Conservation (phyloP, 177 flowering plant species). For the Vitis hybrid region DNA sequence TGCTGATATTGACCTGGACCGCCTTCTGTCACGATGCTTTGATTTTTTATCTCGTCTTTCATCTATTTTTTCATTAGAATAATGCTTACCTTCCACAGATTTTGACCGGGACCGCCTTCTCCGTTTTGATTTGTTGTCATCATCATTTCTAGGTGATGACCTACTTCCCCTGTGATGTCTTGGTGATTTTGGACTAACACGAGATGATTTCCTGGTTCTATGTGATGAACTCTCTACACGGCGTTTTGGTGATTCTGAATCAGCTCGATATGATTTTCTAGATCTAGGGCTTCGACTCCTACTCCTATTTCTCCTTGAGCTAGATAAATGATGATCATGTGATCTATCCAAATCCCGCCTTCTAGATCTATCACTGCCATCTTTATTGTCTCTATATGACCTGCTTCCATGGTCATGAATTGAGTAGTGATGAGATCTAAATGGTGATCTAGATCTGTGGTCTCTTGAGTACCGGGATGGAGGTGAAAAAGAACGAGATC, state of each 20-base stretch:
- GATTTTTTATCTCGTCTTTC: slow-evolving; percentile 21
- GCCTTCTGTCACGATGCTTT: slow-evolving; percentile 27
- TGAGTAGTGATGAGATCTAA: slow-evolving; percentile 57
- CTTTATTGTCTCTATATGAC: slow-evolving; percentile 52
- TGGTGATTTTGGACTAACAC: slow-evolving; percentile 64
- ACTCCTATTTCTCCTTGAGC: slow-evolving; percentile 67
- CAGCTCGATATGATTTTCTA: slow-evolving; percentile 59
- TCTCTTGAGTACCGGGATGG: slow-evolving; percentile 42
- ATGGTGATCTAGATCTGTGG: slow-evolving; percentile 79
- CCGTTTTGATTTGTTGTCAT: slow-evolving; percentile 27
- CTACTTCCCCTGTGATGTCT: slow-evolving; percentile 30
- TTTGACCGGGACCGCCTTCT: slow-evolving; percentile 37
- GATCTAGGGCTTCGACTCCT: slow-evolving; percentile 71
- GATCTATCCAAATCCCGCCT: slow-evolving; percentile 60
- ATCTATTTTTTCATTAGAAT: slow-evolving; percentile 10
- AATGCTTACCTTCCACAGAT: slow-evolving; percentile 22
- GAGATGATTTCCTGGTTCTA: slow-evolving; percentile 46
- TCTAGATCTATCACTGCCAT: slow-evolving; percentile 48
- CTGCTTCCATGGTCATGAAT: slow-evolving; percentile 54
- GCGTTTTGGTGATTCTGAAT: slow-evolving; percentile 59
- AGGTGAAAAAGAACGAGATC: slow-evolving; percentile 74
- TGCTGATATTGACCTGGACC: slow-evolving; percentile 33
- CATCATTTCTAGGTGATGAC: slow-evolving; percentile 36
- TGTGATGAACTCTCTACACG: slow-evolving; percentile 50
- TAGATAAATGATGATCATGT: slow-evolving; percentile 48